A percentile compares a stretch with the other conserved stretches of the same genome.
phyloP scores from a whole-genome alignment of 106 monocot species.

The Amphibolis antarctica region DNA sequence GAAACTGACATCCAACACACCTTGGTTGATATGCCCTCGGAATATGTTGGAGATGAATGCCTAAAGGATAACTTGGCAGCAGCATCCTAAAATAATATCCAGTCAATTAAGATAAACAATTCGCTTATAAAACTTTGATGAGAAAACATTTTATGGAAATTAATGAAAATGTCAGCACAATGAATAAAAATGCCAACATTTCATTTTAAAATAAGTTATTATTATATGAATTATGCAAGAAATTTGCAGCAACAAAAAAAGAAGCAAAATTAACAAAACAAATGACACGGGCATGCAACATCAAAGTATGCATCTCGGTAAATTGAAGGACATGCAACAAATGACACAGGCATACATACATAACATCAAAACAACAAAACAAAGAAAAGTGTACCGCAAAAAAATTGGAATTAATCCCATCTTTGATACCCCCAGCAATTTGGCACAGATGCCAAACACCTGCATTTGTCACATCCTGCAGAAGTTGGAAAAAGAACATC shows the following conservation, averaged over 20 bases:
- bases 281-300: no score
- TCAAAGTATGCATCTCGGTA: no score
- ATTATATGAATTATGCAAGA: no score
- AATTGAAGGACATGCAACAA: no score
- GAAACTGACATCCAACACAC: constrained; percentile 5
- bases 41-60: constrained; percentile 2
- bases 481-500: constrained; percentile 5
- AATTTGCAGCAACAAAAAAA: no score
- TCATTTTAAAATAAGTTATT: no score
- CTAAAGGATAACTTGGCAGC: neutral
- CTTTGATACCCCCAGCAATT: constrained; percentile 60
- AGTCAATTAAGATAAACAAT: neutral
- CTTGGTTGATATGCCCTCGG: constrained; percentile 25
- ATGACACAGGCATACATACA: no score
- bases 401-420: constrained; percentile 54
- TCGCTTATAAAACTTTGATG: neutral
- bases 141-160: no score
- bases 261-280: no score
- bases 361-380: neutral
- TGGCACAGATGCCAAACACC: constrained; percentile 79
- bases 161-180: no score
- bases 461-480: constrained; percentile 55
- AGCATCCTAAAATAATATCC: constrained; percentile 3
- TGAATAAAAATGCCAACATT: no score
- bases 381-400: constrained; percentile 35